A percentile compares a stretch with the other conserved stretches of the same genome.
phyloP scores from a whole-genome alignment of 139 green algal species.

The Picochlorum sp. region DNA sequence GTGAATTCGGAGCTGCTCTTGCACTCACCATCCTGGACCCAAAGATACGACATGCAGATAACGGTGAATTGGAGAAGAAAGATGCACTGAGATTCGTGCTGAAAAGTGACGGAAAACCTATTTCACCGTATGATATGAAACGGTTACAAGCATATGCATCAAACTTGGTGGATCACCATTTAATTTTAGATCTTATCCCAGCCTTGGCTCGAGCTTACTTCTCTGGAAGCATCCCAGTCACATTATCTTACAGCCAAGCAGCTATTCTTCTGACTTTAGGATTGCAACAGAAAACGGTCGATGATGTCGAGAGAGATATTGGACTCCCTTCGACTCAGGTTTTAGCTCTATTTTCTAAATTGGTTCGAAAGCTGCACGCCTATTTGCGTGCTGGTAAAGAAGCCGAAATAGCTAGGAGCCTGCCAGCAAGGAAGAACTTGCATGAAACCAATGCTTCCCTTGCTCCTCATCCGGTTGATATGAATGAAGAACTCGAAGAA shows the following conservation, averaged over 20 bases:
- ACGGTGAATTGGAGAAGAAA: conserved; percentile 19
- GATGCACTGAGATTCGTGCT: not conserved
- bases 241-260: conserved; percentile 70
- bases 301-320: conserved; percentile 44
- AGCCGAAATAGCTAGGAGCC: conserved; percentile 43
- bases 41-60: conserved; percentile 67
- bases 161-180: conserved; percentile 92
- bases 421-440: conserved; percentile 28
- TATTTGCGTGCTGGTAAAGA: conserved; percentile 55
- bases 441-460: conserved; percentile 7
- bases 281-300: conserved; percentile 50
- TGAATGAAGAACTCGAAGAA: conserved; percentile 80
- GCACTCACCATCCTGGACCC: conserved; percentile 77
- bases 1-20: conserved; percentile 57
- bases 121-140: conserved; percentile 81
- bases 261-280: conserved; percentile 64
- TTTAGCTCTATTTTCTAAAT: conserved; percentile 95
- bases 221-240: conserved; percentile 52
- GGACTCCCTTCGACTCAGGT: conserved; percentile 69
- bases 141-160: conserved; percentile 83
- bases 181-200: conserved; percentile 79
- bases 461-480: conserved; percentile 33
- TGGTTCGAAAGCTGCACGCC: conserved; percentile 71
- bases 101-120: conserved; percentile 31
- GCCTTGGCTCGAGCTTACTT: conserved; percentile 74